Percentiles rank a stretch among this genome's conserved stretches.
Evolutionary conservation across 441 rosid genomes (phyloP).

Genomic region (Bocquillonia castaneifolia): DNA sequence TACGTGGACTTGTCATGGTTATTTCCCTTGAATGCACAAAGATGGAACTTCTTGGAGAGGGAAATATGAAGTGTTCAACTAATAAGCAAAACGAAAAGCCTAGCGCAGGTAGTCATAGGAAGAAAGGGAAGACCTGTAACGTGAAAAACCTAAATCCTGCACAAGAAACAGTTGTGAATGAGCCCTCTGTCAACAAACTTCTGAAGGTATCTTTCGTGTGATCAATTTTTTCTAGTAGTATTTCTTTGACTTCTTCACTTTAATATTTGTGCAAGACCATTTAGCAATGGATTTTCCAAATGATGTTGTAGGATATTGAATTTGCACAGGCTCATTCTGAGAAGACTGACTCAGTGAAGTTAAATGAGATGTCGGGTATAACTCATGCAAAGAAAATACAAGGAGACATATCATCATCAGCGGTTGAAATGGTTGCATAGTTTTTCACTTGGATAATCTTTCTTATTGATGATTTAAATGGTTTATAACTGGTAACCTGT

Average conservation of each 20-base stretch:
- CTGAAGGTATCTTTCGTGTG: slow-evolving; percentile 41
- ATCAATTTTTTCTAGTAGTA: slow-evolving; percentile 10
- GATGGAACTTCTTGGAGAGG: slow-evolving; percentile 77
- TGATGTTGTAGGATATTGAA: slow-evolving; percentile 47
- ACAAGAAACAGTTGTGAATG: slow-evolving; percentile 30
- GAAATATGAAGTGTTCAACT: slow-evolving; percentile 37
- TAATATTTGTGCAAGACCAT: slow-evolving; percentile 12
- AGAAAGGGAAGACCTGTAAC: slow-evolving; percentile 51
- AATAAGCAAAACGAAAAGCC: slow-evolving; percentile 53
- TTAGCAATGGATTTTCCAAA: slow-evolving; percentile 16
- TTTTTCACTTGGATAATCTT: slow-evolving; percentile 30
- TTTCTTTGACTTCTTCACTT: background rate
- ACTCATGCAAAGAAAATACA: slow-evolving; percentile 34
- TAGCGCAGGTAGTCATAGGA: slow-evolving; percentile 43
- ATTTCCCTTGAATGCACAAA: slow-evolving; percentile 71
- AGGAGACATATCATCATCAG: slow-evolving; percentile 29
- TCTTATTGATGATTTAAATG: slow-evolving; percentile 28
- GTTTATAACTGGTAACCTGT: slow-evolving; percentile 47
- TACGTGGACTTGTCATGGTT: slow-evolving; percentile 68
- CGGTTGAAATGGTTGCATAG: slow-evolving; percentile 42
- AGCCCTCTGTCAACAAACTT: slow-evolving; percentile 27
- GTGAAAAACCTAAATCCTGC: slow-evolving; percentile 41
- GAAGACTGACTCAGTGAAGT: slow-evolving; percentile 36
- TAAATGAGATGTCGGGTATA: slow-evolving; percentile 34
- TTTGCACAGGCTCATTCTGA: slow-evolving; percentile 25